Percentiles rank a stretch among this genome's conserved stretches.
Evolutionary conservation across 2,329 filamentous ascomycete species (phyloP).

Genomic region (Trichophyton benhamiae): DNA sequence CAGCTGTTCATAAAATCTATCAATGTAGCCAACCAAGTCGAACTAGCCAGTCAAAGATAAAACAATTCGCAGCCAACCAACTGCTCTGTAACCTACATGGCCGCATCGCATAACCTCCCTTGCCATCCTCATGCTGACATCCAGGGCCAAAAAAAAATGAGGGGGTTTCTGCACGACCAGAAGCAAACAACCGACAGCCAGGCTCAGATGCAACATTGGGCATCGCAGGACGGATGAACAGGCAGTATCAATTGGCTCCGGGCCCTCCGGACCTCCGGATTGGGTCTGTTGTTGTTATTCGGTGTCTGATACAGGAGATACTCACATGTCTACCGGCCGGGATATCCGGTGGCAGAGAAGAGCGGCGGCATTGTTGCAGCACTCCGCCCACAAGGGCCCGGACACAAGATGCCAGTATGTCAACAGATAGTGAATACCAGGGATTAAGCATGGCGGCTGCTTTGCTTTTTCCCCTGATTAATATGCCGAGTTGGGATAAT

Average conservation of each 20-base stretch:
- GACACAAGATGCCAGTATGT: neutral
- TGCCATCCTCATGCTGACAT: neutral
- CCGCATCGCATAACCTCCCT: neutral
- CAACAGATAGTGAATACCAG: no score
- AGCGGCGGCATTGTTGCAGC: neutral
- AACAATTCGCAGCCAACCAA: no score
- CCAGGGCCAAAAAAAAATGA: no score
- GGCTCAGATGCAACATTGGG: neutral
- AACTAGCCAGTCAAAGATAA: no score
- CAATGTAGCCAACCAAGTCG: neutral
- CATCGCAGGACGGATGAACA: neutral
- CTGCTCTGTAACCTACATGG: neutral
- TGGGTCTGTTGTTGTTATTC: neutral
- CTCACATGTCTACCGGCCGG: neutral
- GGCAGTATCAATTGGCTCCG: neutral
- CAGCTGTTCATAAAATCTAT: neutral
- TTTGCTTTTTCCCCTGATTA: neutral
- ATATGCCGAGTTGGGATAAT: neutral
- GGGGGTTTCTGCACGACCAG: neutral
- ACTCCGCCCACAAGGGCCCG: neutral
- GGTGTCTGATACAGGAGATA: neutral
- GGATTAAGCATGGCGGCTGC: neutral
- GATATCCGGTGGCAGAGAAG: neutral
- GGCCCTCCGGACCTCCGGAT: neutral
- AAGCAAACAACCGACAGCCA: neutral